Conservation (phyloP, 495 filamentous ascomycete species). For the Cairneyella variabilis region DNA sequence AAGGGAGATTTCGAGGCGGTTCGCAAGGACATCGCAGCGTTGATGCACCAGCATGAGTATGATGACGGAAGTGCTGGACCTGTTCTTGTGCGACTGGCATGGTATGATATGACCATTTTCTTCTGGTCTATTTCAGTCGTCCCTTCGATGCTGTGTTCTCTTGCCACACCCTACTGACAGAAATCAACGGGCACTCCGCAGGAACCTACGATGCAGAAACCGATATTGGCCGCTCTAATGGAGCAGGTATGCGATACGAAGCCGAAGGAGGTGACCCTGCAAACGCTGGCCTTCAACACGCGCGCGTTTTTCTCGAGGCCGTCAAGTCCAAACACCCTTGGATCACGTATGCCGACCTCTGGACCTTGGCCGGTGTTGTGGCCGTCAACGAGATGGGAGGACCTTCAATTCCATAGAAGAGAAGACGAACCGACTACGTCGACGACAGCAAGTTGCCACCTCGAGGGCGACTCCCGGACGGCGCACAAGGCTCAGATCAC, state of each 20-base stretch:
- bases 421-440: slow-evolving; percentile 54
- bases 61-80: slow-evolving; percentile 61
- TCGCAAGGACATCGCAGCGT: slow-evolving; percentile 48
- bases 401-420: slow-evolving; percentile 48
- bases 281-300: slow-evolving; percentile 60
- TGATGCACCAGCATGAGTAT: slow-evolving; percentile 55
- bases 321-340: slow-evolving; percentile 53
- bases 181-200: slow-evolving; percentile 46
- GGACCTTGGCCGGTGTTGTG: slow-evolving; percentile 57
- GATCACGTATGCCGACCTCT: slow-evolving; percentile 63
- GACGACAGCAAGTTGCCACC: slow-evolving; percentile 55
- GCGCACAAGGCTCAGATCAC: slow-evolving; percentile 54
- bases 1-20: slow-evolving; percentile 47
- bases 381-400: slow-evolving; percentile 57
- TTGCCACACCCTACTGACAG: slow-evolving; percentile 15
- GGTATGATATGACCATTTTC: slow-evolving; percentile 36
- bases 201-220: slow-evolving; percentile 56
- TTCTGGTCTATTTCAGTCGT: slow-evolving; percentile 12
- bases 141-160: neutral
- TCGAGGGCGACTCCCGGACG: slow-evolving; percentile 55
- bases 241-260: slow-evolving; percentile 64
- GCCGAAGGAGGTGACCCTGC: slow-evolving; percentile 59
- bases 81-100: slow-evolving; percentile 58
- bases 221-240: slow-evolving; percentile 59
- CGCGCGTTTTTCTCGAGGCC: slow-evolving; percentile 58